Evolutionary conservation across 1,139 yeast species (phyloP).

Genomic region (Oligophagozyma castellii): DNA sequence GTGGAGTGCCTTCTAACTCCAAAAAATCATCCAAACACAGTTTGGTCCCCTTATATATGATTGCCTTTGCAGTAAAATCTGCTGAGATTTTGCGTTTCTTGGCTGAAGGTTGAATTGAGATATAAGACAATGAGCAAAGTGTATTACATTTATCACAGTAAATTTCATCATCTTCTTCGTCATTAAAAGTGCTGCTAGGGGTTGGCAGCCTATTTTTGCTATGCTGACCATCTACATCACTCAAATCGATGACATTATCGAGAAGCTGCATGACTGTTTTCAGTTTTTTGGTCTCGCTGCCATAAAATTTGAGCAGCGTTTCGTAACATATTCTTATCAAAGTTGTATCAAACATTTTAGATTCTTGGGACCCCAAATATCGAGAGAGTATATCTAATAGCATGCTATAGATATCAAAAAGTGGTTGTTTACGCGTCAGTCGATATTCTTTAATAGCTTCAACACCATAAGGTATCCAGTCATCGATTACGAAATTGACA

Average conservation of each 20-base stretch:
- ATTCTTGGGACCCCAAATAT: constrained; percentile 4
- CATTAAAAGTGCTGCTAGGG: too few species aligned
- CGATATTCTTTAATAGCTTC: constrained; percentile 44
- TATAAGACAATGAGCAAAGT: constrained; percentile 25
- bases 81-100: constrained; percentile 3
- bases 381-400: constrained; percentile 17
- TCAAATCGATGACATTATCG: constrained; percentile 1
- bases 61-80: not conserved
- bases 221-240: not conserved
- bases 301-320: constrained; percentile 3
- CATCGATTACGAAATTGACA: constrained; percentile 59
- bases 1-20: too few species aligned
- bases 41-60: not conserved
- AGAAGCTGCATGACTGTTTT: not conserved
- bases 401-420: constrained; percentile 28
- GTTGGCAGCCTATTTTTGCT: too few species aligned
- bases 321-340: constrained; percentile 14
- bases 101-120: constrained; percentile 5
- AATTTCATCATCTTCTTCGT: constrained; percentile 15
- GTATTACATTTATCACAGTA: constrained; percentile 25
- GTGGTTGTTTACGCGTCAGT: constrained; percentile 23
- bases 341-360: constrained; percentile 7
- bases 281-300: constrained; percentile 3
- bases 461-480: constrained; percentile 56
- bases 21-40: not conserved